Conservation (phyloP, 805 yeast genomes). For the Saccharomycopsis guyanensis region DNA sequence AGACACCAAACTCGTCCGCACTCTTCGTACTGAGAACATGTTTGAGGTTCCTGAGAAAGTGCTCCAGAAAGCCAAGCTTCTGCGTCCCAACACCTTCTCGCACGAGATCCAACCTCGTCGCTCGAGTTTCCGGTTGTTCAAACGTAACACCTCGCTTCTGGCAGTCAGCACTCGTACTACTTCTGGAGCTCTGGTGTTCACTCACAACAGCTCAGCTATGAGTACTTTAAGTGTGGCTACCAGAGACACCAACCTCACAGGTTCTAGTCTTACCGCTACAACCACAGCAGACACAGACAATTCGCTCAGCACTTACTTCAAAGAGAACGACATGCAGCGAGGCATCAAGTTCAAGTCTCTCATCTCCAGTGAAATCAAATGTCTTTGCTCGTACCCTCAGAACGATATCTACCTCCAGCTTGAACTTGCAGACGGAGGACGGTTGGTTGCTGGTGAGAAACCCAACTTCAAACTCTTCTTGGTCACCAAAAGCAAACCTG, state of each 20-base stretch:
- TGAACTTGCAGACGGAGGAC: conserved; percentile 2
- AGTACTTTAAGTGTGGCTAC: neutral
- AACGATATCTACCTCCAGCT: conserved; percentile 2
- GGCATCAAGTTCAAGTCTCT: neutral
- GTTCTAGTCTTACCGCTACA: neutral
- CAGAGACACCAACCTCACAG: neutral
- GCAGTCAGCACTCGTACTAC: neutral
- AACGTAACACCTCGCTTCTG: neutral
- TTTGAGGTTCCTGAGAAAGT: neutral
- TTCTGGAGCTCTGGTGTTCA: neutral
- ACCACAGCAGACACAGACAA: neutral
- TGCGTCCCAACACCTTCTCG: no score
- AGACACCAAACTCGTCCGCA: neutral
- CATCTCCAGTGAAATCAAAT: neutral
- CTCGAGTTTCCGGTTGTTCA: neutral
- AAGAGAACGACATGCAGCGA: neutral
- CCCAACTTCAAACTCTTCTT: conserved; percentile 14
- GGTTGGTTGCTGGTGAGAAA: conserved; percentile 27
- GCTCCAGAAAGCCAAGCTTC: neutral
- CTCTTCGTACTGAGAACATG: neutral
- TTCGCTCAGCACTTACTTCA: neutral
- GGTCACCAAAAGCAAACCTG: neutral
- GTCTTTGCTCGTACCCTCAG: conserved; percentile 1
- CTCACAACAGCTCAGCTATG: neutral
- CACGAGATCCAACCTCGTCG: neutral